phyloP scores from a whole-genome alignment of 1,139 yeast genomes.

The Debaryomyces sp. region DNA sequence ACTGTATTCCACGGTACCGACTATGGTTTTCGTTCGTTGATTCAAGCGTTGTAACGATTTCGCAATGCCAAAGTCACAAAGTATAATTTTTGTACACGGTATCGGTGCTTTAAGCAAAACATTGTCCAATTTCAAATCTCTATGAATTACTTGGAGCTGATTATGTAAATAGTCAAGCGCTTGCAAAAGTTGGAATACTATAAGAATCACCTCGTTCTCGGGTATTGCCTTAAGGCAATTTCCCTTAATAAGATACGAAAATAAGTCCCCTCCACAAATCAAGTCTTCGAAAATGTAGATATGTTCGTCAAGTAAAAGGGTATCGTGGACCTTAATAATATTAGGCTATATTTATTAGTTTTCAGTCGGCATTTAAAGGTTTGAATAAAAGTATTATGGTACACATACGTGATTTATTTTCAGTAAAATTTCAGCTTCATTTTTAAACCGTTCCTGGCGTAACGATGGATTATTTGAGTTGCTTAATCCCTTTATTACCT shows the following conservation, averaged over 20 bases:
- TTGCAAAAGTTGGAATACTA: constrained; percentile 56
- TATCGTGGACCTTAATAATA: constrained; percentile 45
- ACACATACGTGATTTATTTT: constrained; percentile 40
- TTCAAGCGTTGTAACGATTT: constrained; percentile 26
- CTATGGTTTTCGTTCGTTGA: constrained; percentile 54
- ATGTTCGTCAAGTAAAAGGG: constrained; percentile 36
- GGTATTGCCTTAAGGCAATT: constrained; percentile 42
- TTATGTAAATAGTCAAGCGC: constrained; percentile 58
- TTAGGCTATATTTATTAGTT: constrained; percentile 38
- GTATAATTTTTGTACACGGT: constrained; percentile 51
- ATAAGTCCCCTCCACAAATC: constrained; percentile 65
- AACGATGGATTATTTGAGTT: neutral
- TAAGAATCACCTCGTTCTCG: constrained; percentile 56
- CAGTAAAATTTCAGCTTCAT: constrained; percentile 45
- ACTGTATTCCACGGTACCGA: constrained; percentile 69
- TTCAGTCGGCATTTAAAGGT: neutral
- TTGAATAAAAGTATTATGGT: neutral
- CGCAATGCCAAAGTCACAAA: constrained; percentile 74
- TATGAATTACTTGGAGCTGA: constrained; percentile 19
- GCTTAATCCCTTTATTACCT: constrained; percentile 38
- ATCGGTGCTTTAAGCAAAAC: constrained; percentile 54
- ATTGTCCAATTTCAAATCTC: constrained; percentile 52
- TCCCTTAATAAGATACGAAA: constrained; percentile 56
- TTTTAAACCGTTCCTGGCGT: constrained; percentile 22
- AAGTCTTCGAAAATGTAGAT: constrained; percentile 55